Evolutionary conservation across 805 yeast genomes (phyloP).

Genomic region (Zygoascus ofunaensis): DNA sequence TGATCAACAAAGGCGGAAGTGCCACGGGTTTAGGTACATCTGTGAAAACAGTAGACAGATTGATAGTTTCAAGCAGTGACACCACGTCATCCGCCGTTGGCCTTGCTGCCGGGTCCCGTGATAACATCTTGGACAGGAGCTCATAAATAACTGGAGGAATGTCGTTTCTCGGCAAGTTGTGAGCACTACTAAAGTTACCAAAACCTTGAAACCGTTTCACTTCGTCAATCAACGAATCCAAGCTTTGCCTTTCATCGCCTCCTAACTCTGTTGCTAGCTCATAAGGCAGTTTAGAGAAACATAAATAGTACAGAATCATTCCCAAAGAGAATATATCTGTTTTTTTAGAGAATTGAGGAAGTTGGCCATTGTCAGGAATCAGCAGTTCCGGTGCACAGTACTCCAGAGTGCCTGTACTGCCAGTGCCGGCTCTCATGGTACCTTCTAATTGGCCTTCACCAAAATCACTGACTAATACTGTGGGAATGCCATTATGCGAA

Average conservation of each 20-base stretch:
- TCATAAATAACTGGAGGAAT: constrained; percentile 27
- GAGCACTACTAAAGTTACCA: constrained; percentile 15
- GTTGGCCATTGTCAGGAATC: constrained; percentile 27
- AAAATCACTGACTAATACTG: constrained; percentile 75
- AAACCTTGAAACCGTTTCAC: constrained; percentile 29
- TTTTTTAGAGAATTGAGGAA: constrained; percentile 53
- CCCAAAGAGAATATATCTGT: constrained; percentile 82
- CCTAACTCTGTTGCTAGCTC: constrained; percentile 14
- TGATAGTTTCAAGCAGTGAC: background rate
- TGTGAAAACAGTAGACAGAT: background rate
- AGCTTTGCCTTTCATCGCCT: constrained; percentile 22
- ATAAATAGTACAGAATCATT: constrained; percentile 65
- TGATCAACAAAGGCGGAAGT: too few species aligned
- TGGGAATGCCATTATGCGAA: constrained; percentile 38
- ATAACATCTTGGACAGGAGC: constrained; percentile 34
- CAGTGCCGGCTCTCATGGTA: constrained; percentile 54
- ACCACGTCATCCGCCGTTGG: constrained; percentile 38
- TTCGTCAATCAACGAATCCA: constrained; percentile 29
- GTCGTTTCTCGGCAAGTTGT: constrained; percentile 18
- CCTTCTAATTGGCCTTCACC: constrained; percentile 82
- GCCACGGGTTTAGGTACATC: background rate
- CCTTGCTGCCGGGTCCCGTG: constrained; percentile 32
- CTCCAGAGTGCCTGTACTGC: constrained; percentile 82
- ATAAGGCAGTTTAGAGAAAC: constrained; percentile 67
- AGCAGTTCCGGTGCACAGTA: constrained; percentile 81